Conservation (phyloP, 148 eudicot species). For the Salicornia ramosissima region DNA sequence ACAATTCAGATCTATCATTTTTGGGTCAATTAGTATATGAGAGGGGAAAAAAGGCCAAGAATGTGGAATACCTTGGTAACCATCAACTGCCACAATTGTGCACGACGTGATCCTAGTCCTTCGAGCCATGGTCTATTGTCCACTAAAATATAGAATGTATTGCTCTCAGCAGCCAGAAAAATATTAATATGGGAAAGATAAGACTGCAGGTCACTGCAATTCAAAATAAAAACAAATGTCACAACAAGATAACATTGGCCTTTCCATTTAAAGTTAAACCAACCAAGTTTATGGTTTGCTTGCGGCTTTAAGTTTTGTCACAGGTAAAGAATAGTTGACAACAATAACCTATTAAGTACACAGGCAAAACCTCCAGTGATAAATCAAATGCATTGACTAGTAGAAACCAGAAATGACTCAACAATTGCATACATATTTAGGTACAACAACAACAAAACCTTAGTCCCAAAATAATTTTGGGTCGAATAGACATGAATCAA, state of each 20-base stretch:
- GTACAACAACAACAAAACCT: no score
- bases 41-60: conserved; percentile 8
- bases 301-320: no score
- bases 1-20: conserved; percentile 11
- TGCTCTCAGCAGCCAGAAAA: conserved; percentile 73
- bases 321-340: no score
- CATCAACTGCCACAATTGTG: conserved; percentile 97
- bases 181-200: conserved; percentile 89
- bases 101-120: conserved; percentile 71
- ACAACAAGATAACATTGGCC: not conserved
- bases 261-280: not conserved
- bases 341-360: not conserved
- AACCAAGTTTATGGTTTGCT: no score
- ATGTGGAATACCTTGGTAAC: conserved; percentile 75
- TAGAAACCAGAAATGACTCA: not conserved
- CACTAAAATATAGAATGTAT: conserved; percentile 75
- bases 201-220: conserved; percentile 87
- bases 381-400: not conserved
- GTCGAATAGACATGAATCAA: no score
- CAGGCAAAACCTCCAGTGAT: not conserved
- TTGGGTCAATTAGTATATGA: conserved; percentile 12
- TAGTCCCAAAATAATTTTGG: no score
- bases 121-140: conserved; percentile 95
- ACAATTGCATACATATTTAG: not conserved
- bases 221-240: conserved; percentile 5